phyloP scores from a whole-genome alignment of 2,329 filamentous ascomycete species.

The Neofusicoccum sp. region DNA sequence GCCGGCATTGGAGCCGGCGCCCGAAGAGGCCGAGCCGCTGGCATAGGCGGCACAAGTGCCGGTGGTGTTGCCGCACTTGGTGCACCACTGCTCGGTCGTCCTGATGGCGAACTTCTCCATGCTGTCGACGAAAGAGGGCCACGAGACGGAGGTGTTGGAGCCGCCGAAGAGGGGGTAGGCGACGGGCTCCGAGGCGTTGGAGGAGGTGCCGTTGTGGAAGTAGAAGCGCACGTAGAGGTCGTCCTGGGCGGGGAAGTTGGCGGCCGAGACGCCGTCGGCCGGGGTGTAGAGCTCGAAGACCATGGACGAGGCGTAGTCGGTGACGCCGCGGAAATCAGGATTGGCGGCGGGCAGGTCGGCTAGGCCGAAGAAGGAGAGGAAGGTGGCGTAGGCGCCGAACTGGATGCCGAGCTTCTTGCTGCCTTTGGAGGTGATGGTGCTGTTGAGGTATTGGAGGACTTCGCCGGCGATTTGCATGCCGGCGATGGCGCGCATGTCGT shows the following conservation, averaged over 20 bases:
- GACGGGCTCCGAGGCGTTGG: conserved; percentile 46
- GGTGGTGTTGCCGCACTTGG: conserved; percentile 71
- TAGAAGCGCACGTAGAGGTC: conserved; percentile 63
- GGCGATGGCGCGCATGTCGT: conserved; percentile 48
- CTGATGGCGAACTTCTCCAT: conserved; percentile 69
- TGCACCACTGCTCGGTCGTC: conserved; percentile 71
- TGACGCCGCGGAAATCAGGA: conserved; percentile 71
- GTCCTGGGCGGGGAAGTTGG: conserved; percentile 46
- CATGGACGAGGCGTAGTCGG: conserved; percentile 84
- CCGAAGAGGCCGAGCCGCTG: conserved; percentile 29
- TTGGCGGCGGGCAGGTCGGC: conserved; percentile 53
- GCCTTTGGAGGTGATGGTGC: conserved; percentile 41
- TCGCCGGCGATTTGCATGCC: conserved; percentile 53
- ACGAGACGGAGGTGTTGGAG: conserved; percentile 59
- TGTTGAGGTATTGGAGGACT: conserved; percentile 48
- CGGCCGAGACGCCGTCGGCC: conserved; percentile 38
- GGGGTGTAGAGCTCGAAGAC: conserved; percentile 70
- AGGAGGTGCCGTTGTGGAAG: conserved; percentile 64
- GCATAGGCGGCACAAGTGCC: conserved; percentile 62
- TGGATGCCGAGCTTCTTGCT: conserved; percentile 54
- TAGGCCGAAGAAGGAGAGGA: conserved; percentile 65
- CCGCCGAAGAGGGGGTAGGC: conserved; percentile 66
- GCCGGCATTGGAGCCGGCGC: conserved; percentile 23
- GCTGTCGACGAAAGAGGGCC: conserved; percentile 65
- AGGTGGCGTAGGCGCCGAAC: conserved; percentile 64